Conservation (phyloP, 768 basidiomycete genomes). For the Suillus sp. region DNA sequence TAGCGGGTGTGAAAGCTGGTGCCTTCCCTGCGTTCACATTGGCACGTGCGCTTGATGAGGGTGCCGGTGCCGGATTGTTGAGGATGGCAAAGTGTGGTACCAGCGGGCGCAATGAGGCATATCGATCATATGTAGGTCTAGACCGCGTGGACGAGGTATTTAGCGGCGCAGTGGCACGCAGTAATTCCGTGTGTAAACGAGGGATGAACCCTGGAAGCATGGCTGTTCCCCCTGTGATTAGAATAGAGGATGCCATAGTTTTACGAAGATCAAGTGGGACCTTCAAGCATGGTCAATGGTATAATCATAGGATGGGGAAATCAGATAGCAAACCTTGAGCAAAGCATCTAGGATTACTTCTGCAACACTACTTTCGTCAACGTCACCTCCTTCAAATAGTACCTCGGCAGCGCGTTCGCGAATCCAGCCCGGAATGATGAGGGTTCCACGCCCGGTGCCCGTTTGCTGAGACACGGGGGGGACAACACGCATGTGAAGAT, state of each 20-base stretch:
- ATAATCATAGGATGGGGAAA: neutral
- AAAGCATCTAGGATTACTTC: constrained; percentile 80
- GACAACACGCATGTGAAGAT: constrained; percentile 66
- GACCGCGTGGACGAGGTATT: constrained; percentile 35
- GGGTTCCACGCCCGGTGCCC: constrained; percentile 73
- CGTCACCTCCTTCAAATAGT: constrained; percentile 86
- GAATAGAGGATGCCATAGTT: constrained; percentile 79
- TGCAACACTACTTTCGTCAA: constrained; percentile 83
- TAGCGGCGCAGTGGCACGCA: constrained; percentile 57
- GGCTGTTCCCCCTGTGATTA: constrained; percentile 86
- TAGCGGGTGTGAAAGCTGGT: constrained; percentile 81
- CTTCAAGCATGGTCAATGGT: constrained; percentile 39
- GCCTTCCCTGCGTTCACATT: constrained; percentile 75
- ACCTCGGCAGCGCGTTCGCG: constrained; percentile 90
- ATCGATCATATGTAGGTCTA: constrained; percentile 68
- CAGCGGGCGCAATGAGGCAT: constrained; percentile 71
- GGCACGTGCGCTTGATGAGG: constrained; percentile 50
- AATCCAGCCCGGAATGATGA: constrained; percentile 94
- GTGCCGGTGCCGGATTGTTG: constrained; percentile 75
- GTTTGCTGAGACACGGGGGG: constrained; percentile 68
- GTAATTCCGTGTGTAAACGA: constrained; percentile 77
- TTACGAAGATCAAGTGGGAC: constrained; percentile 89
- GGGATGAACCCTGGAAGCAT: constrained; percentile 94
- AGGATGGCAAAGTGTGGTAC: constrained; percentile 75
- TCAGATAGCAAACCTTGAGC: constrained; percentile 57